phyloP scores from a whole-genome alignment of 768 basidiomycete genomes.

The Russula vinacea region DNA sequence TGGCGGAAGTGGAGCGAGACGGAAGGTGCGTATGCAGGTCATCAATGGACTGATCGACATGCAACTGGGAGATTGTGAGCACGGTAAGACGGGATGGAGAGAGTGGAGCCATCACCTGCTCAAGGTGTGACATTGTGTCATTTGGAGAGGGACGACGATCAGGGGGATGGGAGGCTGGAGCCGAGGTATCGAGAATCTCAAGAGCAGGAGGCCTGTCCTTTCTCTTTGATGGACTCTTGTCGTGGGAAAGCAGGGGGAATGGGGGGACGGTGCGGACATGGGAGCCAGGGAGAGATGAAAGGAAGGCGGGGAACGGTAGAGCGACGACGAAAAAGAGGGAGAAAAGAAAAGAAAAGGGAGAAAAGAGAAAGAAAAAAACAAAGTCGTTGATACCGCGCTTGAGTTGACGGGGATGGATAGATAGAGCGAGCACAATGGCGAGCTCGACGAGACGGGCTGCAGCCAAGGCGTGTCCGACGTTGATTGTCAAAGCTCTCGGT shows the following conservation, averaged over 20 bases:
- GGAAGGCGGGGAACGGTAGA: conserved; percentile 37
- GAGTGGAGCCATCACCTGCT: conserved; percentile 21
- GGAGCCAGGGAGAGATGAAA: conserved; percentile 40
- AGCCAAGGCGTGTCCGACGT: conserved; percentile 25
- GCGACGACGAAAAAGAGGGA: conserved; percentile 33
- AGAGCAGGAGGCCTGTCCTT: conserved; percentile 54
- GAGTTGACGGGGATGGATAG: conserved; percentile 10
- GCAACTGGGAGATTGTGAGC: conserved; percentile 38
- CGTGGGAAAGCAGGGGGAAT: conserved; percentile 34
- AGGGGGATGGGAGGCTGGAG: conserved; percentile 38
- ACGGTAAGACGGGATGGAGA: conserved; percentile 7
- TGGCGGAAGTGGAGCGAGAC: conserved; percentile 69
- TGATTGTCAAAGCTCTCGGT: conserved; percentile 12
- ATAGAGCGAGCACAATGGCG: conserved; percentile 30
- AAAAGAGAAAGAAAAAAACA: conserved; percentile 26
- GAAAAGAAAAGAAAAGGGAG: conserved; percentile 32
- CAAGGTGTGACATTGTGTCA: conserved; percentile 23
- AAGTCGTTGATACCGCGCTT: conserved; percentile 5
- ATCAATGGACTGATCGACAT: conserved; percentile 46
- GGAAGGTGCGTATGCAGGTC: conserved; percentile 38
- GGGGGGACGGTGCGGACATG: conserved; percentile 42
- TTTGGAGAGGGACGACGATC: conserved; percentile 36
- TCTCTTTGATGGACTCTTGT: conserved; percentile 42
- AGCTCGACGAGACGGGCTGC: conserved; percentile 26
- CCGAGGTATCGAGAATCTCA: conserved; percentile 43